Conservation (phyloP, 306 rosid species). For the Carpinus fangiana region DNA sequence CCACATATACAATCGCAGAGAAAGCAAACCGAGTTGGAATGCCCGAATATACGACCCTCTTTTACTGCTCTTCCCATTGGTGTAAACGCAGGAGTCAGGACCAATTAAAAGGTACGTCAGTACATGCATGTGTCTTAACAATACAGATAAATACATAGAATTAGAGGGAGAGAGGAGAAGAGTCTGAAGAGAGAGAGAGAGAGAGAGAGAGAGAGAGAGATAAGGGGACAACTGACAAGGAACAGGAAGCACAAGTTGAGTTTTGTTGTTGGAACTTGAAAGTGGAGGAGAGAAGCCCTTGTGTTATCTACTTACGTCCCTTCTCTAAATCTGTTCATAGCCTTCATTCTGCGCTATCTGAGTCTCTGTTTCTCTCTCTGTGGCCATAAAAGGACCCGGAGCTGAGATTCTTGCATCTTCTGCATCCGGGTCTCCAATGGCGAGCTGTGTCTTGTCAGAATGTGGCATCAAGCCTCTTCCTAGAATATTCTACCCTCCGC, state of each 20-base stretch:
- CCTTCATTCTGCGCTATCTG: not conserved
- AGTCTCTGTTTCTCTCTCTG: constrained; percentile 4
- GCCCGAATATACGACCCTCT: not conserved
- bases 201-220: not conserved
- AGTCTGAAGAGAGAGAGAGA: too few relatives aligned
- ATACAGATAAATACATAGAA: too few relatives aligned
- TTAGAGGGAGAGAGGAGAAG: not conserved
- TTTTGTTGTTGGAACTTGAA: constrained; percentile 27
- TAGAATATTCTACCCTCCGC: constrained; percentile 38
- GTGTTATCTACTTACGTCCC: constrained; percentile 32
- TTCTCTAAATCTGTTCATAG: not conserved
- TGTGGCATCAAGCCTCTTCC: constrained; percentile 80
- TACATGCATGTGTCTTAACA: too few relatives aligned
- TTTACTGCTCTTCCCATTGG: not conserved
- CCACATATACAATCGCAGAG: not conserved
- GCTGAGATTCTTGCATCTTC: constrained; percentile 11
- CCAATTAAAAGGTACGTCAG: not conserved
- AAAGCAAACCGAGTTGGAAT: not conserved
- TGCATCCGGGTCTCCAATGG: constrained; percentile 62
- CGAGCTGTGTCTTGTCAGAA: constrained; percentile 80
- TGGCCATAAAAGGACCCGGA: not conserved
- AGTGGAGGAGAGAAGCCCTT: constrained; percentile 35
- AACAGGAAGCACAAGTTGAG: constrained; percentile 31
- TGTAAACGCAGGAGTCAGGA: not conserved
- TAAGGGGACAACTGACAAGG: not conserved